Evolutionary conservation across 2,329 filamentous ascomycete genomes (phyloP).

Genomic region (Ophioceras dolichostomum): DNA sequence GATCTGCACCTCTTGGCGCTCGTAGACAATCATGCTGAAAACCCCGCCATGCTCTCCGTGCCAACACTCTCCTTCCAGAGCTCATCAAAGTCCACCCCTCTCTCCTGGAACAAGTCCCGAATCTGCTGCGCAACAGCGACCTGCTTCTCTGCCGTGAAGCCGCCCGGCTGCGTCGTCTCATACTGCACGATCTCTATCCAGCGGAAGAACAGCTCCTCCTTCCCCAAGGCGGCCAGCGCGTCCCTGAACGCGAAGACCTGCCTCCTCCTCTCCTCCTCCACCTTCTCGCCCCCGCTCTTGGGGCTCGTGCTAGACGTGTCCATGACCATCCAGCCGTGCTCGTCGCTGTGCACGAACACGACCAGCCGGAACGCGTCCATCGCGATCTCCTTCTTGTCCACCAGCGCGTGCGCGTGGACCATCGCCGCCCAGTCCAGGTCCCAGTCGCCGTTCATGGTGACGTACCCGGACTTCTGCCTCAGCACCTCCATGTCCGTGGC

Average conservation of each 20-base stretch:
- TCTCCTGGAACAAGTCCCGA: slow-evolving; percentile 58
- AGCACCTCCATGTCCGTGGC: slow-evolving; percentile 59
- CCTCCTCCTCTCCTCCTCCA: slow-evolving; percentile 48
- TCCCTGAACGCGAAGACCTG: slow-evolving; percentile 77
- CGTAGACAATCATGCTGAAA: no score
- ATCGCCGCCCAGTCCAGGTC: slow-evolving; percentile 79
- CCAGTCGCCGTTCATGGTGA: slow-evolving; percentile 77
- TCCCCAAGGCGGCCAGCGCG: slow-evolving; percentile 60
- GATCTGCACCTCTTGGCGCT: no score
- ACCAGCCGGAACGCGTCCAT: slow-evolving; percentile 59
- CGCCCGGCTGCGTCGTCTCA: slow-evolving; percentile 66
- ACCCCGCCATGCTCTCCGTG: slow-evolving; percentile 18
- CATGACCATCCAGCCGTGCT: slow-evolving; percentile 61
- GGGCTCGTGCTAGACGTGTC: slow-evolving; percentile 29
- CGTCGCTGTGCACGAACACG: slow-evolving; percentile 56
- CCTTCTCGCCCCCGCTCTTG: slow-evolving; percentile 8
- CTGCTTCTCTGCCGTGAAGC: slow-evolving; percentile 66
- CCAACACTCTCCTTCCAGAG: slow-evolving; percentile 59
- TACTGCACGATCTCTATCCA: slow-evolving; percentile 92
- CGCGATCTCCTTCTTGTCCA: slow-evolving; percentile 47
- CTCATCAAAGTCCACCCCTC: slow-evolving; percentile 71
- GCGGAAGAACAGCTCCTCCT: slow-evolving; percentile 80
- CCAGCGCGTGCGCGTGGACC: slow-evolving; percentile 57
- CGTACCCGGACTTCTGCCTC: slow-evolving; percentile 71
- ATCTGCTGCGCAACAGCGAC: slow-evolving; percentile 61